Conservation (phyloP, 148 eudicot genomes). For the Silene latifolia region DNA sequence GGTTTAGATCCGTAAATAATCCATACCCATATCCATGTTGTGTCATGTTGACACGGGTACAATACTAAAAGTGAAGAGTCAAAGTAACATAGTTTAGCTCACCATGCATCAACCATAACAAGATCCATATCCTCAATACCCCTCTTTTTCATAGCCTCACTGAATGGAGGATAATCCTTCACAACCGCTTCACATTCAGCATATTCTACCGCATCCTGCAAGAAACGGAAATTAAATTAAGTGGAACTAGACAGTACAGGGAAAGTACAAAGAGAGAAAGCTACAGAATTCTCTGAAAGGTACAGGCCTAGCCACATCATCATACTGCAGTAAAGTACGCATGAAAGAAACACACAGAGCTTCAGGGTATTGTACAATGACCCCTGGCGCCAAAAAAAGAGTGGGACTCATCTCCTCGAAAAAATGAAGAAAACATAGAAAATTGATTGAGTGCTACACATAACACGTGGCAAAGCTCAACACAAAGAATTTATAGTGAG, state of each 20-base stretch:
- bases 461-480: not conserved
- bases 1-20: no score
- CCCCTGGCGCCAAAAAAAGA: not conserved
- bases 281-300: not conserved
- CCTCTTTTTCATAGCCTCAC: slow-evolving; percentile 93
- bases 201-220: slow-evolving; percentile 90
- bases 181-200: slow-evolving; percentile 99
- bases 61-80: not conserved
- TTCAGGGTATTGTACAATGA: not conserved
- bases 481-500: not conserved
- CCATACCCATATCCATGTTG: no score
- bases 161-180: slow-evolving; percentile 81
- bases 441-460: not conserved
- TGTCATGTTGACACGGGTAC: no score
- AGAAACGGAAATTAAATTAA: slow-evolving; percentile 8
- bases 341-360: not conserved
- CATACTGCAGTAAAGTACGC: slow-evolving; percentile 1
- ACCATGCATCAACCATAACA: slow-evolving; percentile 98
- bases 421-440: not conserved
- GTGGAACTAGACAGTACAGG: not conserved
- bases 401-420: not conserved
- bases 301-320: not conserved
- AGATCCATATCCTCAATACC: slow-evolving; percentile 98
- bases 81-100: slow-evolving; percentile 22
- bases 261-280: not conserved